Evolutionary conservation across 2,329 filamentous ascomycete genomes (phyloP), one percentile per base, ranked within the genome.

Genomic region (Fusarium lyarnte): DNA sequence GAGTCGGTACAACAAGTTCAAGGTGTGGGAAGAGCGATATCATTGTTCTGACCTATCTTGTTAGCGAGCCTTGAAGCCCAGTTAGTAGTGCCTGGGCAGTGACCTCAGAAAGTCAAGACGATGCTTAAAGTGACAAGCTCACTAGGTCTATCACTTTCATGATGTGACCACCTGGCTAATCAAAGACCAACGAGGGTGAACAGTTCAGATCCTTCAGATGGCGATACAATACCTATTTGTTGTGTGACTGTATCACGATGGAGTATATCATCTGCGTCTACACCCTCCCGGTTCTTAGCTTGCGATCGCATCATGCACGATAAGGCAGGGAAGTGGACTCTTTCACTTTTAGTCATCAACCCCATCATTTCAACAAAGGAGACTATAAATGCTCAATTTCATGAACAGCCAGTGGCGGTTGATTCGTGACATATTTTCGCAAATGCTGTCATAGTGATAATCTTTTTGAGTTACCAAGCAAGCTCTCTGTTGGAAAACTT

Each of bases 321-420:
- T 53, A 53, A 53, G 23, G 49, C 25, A 53, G 12, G 14, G 35
- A 8, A 29, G 49, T 53, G 49, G 49, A 39, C 35, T 53, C 49
- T 53, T 52, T 53, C 19, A n/a, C 35, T 41, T n/a, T 41, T 53
- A 53, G 49, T 53, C 49, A 53, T 53, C 49, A 41, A 17, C 23
- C 19, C 23, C 25, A 29, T 39, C 35, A 16, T 39, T 23, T 41
- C 35, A 53, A 39, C 49, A 53, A 41, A 17, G 25, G 35, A 25
- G 33, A 41, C 25, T 27, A 13, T 23, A 8, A 16, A 41, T 17
- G 23, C 23, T 39, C 19, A 52, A 11, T 8, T 29, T 41, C 35
- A 9, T 16, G 35, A 14, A 19, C 19, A 27, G 19, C 25, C 6
- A n/a, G 25, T 41, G 7, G 6, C 14, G 4, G 19, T 12, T 17